phyloP scores from a whole-genome alignment of 2,329 filamentous ascomycete species.

The Trichophaea hybrida region DNA sequence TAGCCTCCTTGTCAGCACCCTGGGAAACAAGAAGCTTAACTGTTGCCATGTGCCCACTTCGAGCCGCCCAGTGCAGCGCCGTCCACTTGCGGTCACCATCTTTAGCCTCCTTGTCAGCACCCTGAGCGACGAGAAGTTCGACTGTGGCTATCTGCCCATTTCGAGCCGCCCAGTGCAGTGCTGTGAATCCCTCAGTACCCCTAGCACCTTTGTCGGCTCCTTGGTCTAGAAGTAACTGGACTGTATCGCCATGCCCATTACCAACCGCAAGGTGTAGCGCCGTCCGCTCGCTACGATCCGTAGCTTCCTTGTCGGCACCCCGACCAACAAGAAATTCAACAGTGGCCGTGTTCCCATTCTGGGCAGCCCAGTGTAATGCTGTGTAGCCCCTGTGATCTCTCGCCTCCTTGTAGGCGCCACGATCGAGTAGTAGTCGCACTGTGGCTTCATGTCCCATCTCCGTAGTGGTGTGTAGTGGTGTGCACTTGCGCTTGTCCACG shows the following conservation, averaged over 20 bases:
- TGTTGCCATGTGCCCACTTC: not conserved
- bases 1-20: too few species aligned
- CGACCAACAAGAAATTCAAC: not conserved
- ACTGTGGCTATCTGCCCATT: not conserved
- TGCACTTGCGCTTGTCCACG: not conserved
- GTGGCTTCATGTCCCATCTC: not conserved
- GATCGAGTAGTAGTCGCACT: too few species aligned
- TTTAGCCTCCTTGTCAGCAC: not conserved
- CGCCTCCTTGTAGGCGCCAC: not conserved
- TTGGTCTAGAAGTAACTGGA: not conserved
- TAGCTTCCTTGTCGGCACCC: not conserved
- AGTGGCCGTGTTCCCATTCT: not conserved
- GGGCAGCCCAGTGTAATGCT: not conserved
- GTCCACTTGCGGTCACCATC: not conserved
- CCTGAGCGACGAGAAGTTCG: not conserved
- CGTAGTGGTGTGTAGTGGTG: not conserved
- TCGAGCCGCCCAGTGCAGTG: slow-evolving; percentile 19
- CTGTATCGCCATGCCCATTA: not conserved
- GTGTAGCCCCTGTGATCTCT: not conserved
- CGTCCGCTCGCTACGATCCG: not conserved
- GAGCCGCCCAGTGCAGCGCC: not conserved
- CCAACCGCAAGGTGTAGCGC: not conserved
- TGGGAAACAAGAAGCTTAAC: not conserved
- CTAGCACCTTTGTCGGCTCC: not conserved
- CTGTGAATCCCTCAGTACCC: slow-evolving; percentile 3